Evolutionary conservation across 106 monocot species (phyloP).

Genomic region (Phalaenopsis aphrodite): DNA sequence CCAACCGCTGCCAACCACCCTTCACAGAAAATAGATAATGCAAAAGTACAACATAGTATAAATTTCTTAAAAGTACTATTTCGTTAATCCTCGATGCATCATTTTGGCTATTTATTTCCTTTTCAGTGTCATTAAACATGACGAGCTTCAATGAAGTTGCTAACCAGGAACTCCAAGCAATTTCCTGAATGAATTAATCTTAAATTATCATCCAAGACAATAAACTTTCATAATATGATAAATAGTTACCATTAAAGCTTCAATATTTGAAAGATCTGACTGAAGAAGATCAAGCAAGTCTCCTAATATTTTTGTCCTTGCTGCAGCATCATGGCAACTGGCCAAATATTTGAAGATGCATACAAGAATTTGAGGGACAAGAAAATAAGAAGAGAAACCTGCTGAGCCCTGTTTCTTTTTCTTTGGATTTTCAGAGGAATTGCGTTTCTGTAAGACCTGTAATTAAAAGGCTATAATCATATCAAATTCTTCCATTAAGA

Average conservation of each 20-base stretch:
- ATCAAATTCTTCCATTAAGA: not conserved
- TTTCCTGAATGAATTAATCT: conserved; percentile 46
- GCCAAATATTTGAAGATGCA: conserved; percentile 86
- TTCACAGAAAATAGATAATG: conserved; percentile 76
- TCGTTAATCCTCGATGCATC: conserved; percentile 32
- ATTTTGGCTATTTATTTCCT: conserved; percentile 12
- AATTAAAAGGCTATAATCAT: conserved; percentile 8
- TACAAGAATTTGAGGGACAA: conserved; percentile 75
- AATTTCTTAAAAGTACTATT: conserved; percentile 57
- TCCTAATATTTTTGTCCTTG: conserved; percentile 57
- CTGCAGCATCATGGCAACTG: conserved; percentile 46
- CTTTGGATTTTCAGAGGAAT: conserved; percentile 33
- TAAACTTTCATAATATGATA: not conserved
- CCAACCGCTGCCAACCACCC: conserved; percentile 88
- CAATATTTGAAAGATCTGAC: conserved; percentile 85
- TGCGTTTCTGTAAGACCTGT: conserved; percentile 76
- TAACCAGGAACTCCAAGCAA: conserved; percentile 87
- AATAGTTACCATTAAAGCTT: conserved; percentile 72
- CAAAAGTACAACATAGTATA: conserved; percentile 78
- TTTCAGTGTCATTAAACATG: conserved; percentile 30
- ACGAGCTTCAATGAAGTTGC: conserved; percentile 61
- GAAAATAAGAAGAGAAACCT: conserved; percentile 44
- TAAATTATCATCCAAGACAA: not conserved
- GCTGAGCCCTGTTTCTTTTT: conserved; percentile 33
- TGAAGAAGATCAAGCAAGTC: conserved; percentile 78